Evolutionary conservation across 2,329 filamentous ascomycete genomes (phyloP), one percentile per base, ranked within the genome.

Genomic region (Pseudovirgaria hyperparasitica): DNA sequence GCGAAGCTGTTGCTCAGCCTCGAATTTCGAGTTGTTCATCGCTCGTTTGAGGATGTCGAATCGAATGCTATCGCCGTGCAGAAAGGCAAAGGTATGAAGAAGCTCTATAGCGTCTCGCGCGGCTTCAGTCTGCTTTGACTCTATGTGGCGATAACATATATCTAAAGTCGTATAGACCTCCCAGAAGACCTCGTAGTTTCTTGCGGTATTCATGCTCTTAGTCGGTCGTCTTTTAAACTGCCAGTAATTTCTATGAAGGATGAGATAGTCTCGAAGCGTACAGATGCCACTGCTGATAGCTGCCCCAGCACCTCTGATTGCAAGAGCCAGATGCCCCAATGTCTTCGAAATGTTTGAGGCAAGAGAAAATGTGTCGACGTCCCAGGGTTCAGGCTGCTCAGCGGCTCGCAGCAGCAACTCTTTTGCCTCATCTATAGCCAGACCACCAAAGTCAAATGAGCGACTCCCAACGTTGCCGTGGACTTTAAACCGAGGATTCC

Each of bases 41-140:
- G 32, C 28, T 19, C 32, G 32, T 22, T 36, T 31, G 21, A 40
- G 37, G 7, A 39, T 39, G 14, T 36, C 33, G 6, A 50, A 22
- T 3, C 29, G 34, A 16, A 53, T 48, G 16, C 44, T 33, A 23
- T 53, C 33, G 20, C 33, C 31, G 32, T 52, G 35, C 29, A 50
- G 37, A 31, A 49, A 54, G 7, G 47, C 41, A 25, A 53, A 46
- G 5, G 45, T 36, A 17, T 49, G 42, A 16, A 55, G 34, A 10
- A 55, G 29, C 19, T 53, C 35, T 3, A 54, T 26, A 10, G 47
- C 48, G 35, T 55, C 51, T 34, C 35, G 25, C 19, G 37, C 29
- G 21, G 33, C 31, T 23, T 35, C 16, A 6, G 32, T 31, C 4
- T 34, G 30, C 10, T 25, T 29, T 6, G 22, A 26, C 19, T 40